Conservation (phyloP, 2,329 filamentous ascomycete genomes). For the Fusarium sp. region DNA sequence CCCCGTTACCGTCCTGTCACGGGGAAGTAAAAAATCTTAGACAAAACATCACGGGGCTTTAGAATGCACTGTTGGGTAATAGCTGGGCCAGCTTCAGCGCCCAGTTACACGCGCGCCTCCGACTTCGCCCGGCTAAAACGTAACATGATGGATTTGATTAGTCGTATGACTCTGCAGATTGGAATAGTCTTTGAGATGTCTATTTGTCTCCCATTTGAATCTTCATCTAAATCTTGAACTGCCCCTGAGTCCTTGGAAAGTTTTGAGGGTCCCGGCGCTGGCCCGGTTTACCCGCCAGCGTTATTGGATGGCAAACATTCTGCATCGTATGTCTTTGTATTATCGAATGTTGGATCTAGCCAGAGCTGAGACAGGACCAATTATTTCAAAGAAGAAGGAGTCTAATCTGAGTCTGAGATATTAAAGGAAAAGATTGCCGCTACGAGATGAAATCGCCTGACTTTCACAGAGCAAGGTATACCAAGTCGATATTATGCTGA, state of each 20-base stretch:
- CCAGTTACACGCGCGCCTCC: constrained; percentile 25
- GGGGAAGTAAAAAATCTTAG: constrained; percentile 35
- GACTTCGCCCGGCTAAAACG: constrained; percentile 41
- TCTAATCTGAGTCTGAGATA: constrained; percentile 3
- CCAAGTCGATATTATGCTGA: neutral
- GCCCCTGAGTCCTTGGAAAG: constrained; percentile 18
- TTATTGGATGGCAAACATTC: constrained; percentile 32
- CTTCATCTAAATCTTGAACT: constrained; percentile 19
- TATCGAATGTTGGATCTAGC: constrained; percentile 22
- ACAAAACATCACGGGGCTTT: constrained; percentile 35
- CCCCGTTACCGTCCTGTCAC: constrained; percentile 37
- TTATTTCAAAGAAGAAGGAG: neutral
- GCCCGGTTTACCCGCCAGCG: constrained; percentile 23
- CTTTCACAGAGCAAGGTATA: neutral
- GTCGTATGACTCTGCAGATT: constrained; percentile 39
- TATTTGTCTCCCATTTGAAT: constrained; percentile 21
- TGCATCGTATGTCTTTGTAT: constrained; percentile 31
- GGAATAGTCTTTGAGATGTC: constrained; percentile 23
- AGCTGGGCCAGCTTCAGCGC: constrained; percentile 34
- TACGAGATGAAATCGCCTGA: constrained; percentile 4
- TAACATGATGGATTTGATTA: constrained; percentile 38
- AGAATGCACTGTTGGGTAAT: constrained; percentile 44
- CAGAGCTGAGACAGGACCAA: neutral
- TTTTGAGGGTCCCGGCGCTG: constrained; percentile 21
- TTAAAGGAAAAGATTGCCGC: constrained; percentile 2